Conservation (phyloP, 2,329 filamentous ascomycete species). For the Colletotrichum caudatum region DNA sequence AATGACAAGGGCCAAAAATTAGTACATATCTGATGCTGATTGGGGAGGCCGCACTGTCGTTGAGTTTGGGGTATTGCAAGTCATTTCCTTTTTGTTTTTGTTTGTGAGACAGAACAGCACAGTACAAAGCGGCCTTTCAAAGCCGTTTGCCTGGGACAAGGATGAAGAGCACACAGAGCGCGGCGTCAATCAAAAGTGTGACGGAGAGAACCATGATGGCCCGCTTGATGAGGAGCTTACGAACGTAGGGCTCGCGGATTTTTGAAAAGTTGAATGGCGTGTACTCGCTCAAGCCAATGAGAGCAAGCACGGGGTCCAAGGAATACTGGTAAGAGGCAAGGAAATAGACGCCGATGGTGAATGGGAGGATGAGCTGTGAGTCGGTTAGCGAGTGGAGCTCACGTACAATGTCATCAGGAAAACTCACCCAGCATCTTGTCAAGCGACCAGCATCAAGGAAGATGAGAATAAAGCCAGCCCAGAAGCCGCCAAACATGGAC, state of each 20-base stretch:
- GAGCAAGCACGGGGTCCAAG: constrained; percentile 89
- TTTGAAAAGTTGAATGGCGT: constrained; percentile 92
- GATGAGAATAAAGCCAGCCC: constrained; percentile 93
- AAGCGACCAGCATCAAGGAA: constrained; percentile 82
- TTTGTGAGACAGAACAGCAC: constrained; percentile 15
- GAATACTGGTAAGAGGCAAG: constrained; percentile 95
- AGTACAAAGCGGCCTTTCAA: constrained; percentile 53
- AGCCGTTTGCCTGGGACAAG: constrained; percentile 91
- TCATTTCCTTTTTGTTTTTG: neutral
- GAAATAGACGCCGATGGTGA: constrained; percentile 90
- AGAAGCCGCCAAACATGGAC: constrained; percentile 91
- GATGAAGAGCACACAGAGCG: constrained; percentile 90
- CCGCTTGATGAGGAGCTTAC: constrained; percentile 85
- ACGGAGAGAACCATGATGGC: constrained; percentile 83
- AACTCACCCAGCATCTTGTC: constrained; percentile 86
- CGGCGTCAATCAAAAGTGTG: constrained; percentile 81
- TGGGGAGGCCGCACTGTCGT: constrained; percentile 4
- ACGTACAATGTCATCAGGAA: neutral
- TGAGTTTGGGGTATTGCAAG: constrained; percentile 11
- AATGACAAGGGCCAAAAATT: neutral
- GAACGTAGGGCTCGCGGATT: constrained; percentile 91
- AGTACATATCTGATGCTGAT: constrained; percentile 6
- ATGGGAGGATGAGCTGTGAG: constrained; percentile 79
- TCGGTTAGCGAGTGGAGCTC: constrained; percentile 32
- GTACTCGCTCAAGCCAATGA: constrained; percentile 94